Base-by-base conservation (phyloP, 495 filamentous ascomycete species). In the Entonaema liquescens region DNA sequence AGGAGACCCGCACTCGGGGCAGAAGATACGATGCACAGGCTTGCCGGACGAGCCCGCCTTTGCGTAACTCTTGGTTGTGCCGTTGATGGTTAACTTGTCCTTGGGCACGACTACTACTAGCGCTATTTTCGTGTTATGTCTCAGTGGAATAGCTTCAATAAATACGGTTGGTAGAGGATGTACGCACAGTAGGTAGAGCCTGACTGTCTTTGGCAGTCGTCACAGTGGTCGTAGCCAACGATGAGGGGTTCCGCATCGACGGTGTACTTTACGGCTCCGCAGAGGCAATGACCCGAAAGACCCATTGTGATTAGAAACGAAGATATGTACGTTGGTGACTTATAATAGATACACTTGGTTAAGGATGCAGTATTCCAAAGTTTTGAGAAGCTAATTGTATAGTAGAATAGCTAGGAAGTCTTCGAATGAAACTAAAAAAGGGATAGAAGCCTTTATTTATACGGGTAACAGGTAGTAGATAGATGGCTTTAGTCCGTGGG, bases 201-300 rank as follows among this genome's bases (percentile, higher is more conserved):
- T 57, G 81, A 83, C 78, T 91, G 89, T 71, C 89, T 87, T 76
- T 91, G 89, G 83, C 89, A 91, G 77, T 90, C 89, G 71, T 91
- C 89, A 73, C 89, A 91, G 82, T 91, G 89, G 72, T 91, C 89
- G 75, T 91, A 91, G 70, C 82, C 89, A 29, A 84, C 85, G 67
- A 88, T 52, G 59, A 85, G 38, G 42, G 88, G 88, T 13, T 88
- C 86, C 29, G 86, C 75, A 74, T 86, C 85, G 49, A 81, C 83
- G 67, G 79, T 84, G 84, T 89, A 91, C 62, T 85, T 91, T 80
- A 90, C 88, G 68, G 86, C 84, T 71, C 87, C 87, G 83, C 89
- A 91, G 60, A 91, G 88, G 77, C 89, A 91, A 84, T 91, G 89
- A 72, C 89, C 89, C 52, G 87, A 81, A 69, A 91, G 79, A 85